Base-by-base conservation (phyloP, 73 alveolate genomes). In the Blepharisma japonicum region DNA sequence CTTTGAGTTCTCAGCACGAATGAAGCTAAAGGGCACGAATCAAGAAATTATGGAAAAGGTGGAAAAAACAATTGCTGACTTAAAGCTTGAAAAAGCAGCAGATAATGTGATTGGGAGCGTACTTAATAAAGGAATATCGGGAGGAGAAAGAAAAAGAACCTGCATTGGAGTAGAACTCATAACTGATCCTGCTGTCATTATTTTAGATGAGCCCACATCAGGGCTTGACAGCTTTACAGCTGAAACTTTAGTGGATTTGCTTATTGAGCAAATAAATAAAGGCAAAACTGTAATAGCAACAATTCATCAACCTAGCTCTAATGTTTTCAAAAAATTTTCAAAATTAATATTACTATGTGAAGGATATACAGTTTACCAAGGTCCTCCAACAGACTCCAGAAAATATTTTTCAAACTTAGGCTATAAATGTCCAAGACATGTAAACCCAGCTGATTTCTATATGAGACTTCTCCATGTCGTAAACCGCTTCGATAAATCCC, bases 371-470 rank as follows among this genome's bases (percentile, higher is more conserved):
- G 71, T 83, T 8, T 83, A 79, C 32, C 66, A 78, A 56, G 91
- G 91, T 27, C 77, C 55, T 7, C 56, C 87, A 5, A 56, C 42
- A 7, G 14, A 32, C 55, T 23, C 80, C 25, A 38, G 77, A 11
- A 61, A 71, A 55, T 84, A 87, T 77, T 90, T 90, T 67, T 48
- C 68, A 32, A 6, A 48, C 2, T 56, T 89, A 0, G 91, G 91
- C 49, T 86, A 72, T 68, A 32, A 77, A 50, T 77, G 89, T 49
- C 96, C 96, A 7, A 79, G 72, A 56, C 83, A 71, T 77, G 71
- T 89, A 4, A 89, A 89, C 68, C 96, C 96, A 8, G 77, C 91
- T 56, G 96, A 89, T 78, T 89, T 32, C 27, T 82, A n/a, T 49
- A 56, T 82, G 81, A 55, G 48, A 9, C 51, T 77, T 1, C 50